Evolutionary conservation across 2,329 filamentous ascomycete species (phyloP).

Genomic region (Fusarium lateritium): DNA sequence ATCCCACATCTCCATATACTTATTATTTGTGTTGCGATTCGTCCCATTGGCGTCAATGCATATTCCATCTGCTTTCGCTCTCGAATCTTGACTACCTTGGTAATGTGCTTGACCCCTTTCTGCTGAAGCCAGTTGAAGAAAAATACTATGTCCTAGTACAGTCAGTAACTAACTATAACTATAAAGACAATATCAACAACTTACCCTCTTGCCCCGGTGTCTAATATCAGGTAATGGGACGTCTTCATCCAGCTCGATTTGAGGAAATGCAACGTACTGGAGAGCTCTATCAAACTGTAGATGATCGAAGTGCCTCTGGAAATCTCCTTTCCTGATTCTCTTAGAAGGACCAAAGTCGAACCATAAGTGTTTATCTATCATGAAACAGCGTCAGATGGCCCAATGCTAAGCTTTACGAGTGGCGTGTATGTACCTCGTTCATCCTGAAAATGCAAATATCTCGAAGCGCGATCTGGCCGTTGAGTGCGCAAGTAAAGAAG

Average conservation of each 20-base stretch:
- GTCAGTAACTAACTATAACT: not conserved
- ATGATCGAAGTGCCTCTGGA: conserved; percentile 14
- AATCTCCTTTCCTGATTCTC: not conserved
- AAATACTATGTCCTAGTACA: conserved; percentile 19
- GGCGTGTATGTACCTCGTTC: not conserved
- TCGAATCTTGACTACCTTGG: conserved; percentile 23
- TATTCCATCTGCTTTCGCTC: conserved; percentile 12
- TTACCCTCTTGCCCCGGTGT: conserved; percentile 9
- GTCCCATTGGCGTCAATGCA: conserved; percentile 12
- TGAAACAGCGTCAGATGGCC: no score
- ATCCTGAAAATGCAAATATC: not conserved
- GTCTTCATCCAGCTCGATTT: conserved; percentile 1
- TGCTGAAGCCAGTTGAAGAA: conserved; percentile 20
- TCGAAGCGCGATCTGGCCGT: not conserved
- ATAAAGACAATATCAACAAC: no score
- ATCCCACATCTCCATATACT: conserved; percentile 23
- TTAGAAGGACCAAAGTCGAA: conserved; percentile 5
- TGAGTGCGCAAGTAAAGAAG: conserved; percentile 9
- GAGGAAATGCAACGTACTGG: conserved; percentile 24
- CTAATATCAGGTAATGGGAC: conserved; percentile 1
- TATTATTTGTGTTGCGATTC: conserved; percentile 9
- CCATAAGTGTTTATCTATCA: not conserved
- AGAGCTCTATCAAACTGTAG: conserved; percentile 13
- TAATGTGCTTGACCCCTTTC: not conserved
- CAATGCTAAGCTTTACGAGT: no score